Conservation (phyloP, 495 filamentous ascomycete genomes). For the Aspergillus heteromorphus region DNA sequence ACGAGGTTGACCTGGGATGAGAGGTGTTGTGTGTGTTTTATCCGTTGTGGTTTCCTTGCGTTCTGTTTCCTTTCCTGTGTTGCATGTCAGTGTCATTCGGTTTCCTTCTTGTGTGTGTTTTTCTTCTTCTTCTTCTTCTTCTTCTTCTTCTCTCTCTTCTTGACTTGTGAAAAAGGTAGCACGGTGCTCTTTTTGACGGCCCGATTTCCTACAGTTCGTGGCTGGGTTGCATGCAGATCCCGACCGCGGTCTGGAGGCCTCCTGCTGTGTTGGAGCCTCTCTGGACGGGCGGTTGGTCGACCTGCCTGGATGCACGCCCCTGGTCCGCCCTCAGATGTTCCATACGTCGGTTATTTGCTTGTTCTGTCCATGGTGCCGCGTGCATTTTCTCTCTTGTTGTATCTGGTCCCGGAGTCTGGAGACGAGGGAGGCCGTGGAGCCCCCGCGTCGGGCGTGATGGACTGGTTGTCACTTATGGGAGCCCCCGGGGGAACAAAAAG, state of each 20-base stretch:
- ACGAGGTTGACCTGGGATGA: conserved; percentile 9
- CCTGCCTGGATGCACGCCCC: conserved; percentile 6
- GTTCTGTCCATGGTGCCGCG: conserved; percentile 2
- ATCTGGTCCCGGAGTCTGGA: conserved; percentile 1
- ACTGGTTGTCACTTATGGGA: not conserved
- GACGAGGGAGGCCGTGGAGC: not conserved
- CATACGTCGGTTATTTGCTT: conserved; percentile 18
- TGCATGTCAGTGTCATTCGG: not conserved
- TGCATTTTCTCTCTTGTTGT: conserved; percentile 6
- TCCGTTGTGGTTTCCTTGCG: not conserved
- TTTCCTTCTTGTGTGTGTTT: conserved; percentile 13
- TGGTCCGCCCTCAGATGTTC: conserved; percentile 12
- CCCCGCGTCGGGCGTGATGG: not conserved
- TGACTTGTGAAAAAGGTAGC: conserved; percentile 6
- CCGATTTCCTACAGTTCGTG: conserved; percentile 12
- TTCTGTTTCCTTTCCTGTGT: not conserved
- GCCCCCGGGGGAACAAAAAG: conserved; percentile 11
- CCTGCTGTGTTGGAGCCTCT: conserved; percentile 3
- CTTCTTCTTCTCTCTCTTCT: conserved; percentile 14
- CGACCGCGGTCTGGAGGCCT: not conserved
- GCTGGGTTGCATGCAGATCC: conserved; percentile 6
- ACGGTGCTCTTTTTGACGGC: conserved; percentile 6
- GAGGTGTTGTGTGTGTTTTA: conserved; percentile 11
- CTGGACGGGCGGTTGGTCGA: not conserved
- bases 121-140: conserved; percentile 16